Percentiles rank a stretch among this genome's conserved stretches.
Conservation (phyloP, 208 protist species). For the Trichomonas tenax region DNA sequence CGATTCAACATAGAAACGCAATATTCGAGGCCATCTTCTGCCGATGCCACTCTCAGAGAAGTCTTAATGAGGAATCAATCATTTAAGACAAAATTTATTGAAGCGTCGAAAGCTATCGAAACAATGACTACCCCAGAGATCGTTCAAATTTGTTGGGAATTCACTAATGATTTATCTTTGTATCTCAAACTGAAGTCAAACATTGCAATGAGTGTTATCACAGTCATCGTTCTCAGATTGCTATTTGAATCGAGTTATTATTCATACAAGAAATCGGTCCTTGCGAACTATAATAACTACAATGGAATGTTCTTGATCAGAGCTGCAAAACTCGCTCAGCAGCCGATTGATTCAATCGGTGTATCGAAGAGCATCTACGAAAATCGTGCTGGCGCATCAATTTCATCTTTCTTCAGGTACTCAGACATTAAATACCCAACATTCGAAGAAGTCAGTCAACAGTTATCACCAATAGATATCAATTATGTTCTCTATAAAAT, state of each 20-base stretch:
- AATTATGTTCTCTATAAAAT: neutral
- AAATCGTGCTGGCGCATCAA: neutral
- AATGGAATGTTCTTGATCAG: neutral
- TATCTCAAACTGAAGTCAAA: neutral
- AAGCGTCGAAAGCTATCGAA: neutral
- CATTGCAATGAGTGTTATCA: neutral
- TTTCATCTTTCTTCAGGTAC: neutral
- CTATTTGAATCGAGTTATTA: neutral
- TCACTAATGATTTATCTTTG: neutral
- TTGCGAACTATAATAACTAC: neutral
- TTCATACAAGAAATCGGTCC: neutral
- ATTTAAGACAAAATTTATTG: neutral
- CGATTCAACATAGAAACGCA: neutral
- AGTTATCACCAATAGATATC: neutral
- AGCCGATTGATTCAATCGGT: neutral
- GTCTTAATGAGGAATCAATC: neutral
- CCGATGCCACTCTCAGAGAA: neutral
- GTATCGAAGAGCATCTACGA: neutral
- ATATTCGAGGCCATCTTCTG: neutral
- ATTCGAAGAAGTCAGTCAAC: neutral
- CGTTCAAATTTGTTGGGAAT: neutral
- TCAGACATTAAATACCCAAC: neutral
- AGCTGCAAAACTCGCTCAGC: neutral
- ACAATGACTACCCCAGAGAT: neutral
- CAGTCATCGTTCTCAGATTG: neutral